Evolutionary conservation across 495 filamentous ascomycete species (phyloP), one percentile per base, ranked within the genome.

Genomic region (Paragyromitra xinjiangensis): DNA sequence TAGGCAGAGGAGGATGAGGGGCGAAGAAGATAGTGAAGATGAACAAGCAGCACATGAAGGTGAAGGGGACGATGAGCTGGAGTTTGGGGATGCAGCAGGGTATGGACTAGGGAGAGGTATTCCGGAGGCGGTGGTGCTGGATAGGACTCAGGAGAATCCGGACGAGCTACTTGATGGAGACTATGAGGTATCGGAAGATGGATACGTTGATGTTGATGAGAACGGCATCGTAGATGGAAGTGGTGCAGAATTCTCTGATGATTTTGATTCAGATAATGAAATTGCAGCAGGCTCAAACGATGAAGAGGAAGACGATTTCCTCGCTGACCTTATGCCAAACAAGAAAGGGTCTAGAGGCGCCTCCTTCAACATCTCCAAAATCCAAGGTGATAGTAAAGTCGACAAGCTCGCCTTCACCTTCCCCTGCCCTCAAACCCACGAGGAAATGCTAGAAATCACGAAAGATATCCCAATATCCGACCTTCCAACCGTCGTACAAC

Each of bases 401-500:
- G 83, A 85, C 70, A 83, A 85, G 39, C 83, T 97, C 2, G 90
- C 93, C 0, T 97, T 90, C 81, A 95, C 92, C 9, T 97, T 95
- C 79, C 86, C 88, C 14, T 98, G 96, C 78, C 95, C 95, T 1
- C 86, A 91, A 45, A 90, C 87, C 50, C 92, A 96, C 71, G 87
- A 87, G 14, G 90, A 94, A 63, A 86, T 99, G 53, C 84, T 97
- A 22, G 79, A 88, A 39, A 87, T 91, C 4, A 88, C 91, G 58
- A 83, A 88, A 71, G 84, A 84, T 42, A 85, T 94, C 42, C 78
- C 90, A 0, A 74, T 87, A 6, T 80, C 89, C 3, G 89, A 95
- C 77, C 83, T 94, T 0, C 92, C 93, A 6, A 91, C 89, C 1
- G 88, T 96, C n/a, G 85, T 98, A 53, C 93, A 95, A 81, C 88